phyloP scores from a whole-genome alignment of 768 basidiomycete genomes.

The Suillus hirtellus region DNA sequence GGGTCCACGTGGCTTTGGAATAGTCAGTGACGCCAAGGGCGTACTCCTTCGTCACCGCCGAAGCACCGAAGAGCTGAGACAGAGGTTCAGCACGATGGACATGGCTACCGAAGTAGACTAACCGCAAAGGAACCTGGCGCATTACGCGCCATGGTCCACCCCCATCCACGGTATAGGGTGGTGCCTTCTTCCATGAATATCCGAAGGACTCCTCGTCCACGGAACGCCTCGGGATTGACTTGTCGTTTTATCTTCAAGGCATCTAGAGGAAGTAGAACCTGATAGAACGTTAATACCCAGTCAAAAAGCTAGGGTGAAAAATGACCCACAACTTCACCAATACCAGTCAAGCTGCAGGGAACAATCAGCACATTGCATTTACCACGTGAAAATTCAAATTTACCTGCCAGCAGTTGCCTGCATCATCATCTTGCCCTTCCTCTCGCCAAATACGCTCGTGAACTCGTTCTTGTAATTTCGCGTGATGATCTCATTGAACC shows the following conservation, averaged over 20 bases:
- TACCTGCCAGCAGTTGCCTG: slow-evolving; percentile 94
- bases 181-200: slow-evolving; percentile 93
- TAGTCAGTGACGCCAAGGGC: slow-evolving; percentile 87
- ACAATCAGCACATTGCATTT: neutral
- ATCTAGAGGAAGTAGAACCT: slow-evolving; percentile 94
- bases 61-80: slow-evolving; percentile 94
- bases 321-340: slow-evolving; percentile 89
- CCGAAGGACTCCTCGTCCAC: slow-evolving; percentile 85
- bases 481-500: slow-evolving; percentile 90
- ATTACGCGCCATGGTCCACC: slow-evolving; percentile 98
- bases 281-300: neutral
- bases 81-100: neutral
- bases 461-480: slow-evolving; percentile 81
- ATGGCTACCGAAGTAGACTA: slow-evolving; percentile 30
- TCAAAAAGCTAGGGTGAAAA: neutral
- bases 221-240: slow-evolving; percentile 97
- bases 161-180: slow-evolving; percentile 94
- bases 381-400: slow-evolving; percentile 17
- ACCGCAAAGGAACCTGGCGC: slow-evolving; percentile 96
- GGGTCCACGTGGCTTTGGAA: slow-evolving; percentile 91
- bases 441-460: slow-evolving; percentile 85
- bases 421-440: slow-evolving; percentile 94
- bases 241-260: slow-evolving; percentile 98
- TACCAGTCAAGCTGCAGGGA: slow-evolving; percentile 58
- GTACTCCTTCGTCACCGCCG: slow-evolving; percentile 93